Percentiles rank a stretch among this genome's conserved stretches.
Evolutionary conservation across 2,329 filamentous ascomycete species (phyloP).

Genomic region (Paraconiothyrium brasiliense): DNA sequence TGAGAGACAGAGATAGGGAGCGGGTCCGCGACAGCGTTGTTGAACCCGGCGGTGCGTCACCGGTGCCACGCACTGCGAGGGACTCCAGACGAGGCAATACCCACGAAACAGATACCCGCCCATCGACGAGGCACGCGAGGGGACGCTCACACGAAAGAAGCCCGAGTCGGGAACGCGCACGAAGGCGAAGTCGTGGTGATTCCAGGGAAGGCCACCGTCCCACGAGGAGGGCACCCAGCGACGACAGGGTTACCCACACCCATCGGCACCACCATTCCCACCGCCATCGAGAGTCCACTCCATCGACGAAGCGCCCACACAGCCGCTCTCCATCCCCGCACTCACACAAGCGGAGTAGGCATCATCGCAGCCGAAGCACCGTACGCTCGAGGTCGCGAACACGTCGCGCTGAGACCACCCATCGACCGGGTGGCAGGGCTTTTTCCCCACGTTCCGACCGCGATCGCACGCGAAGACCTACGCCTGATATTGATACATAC

Average conservation of each 20-base stretch:
- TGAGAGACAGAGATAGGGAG: conserved; percentile 45
- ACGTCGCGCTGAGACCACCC: conserved; percentile 42
- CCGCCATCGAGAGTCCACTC: conserved; percentile 45
- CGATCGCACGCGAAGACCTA: conserved; percentile 45
- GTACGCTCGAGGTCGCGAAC: conserved; percentile 47
- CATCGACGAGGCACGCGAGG: conserved; percentile 38
- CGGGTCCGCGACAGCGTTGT: conserved; percentile 36
- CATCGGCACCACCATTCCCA: conserved; percentile 45
- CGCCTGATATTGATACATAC: conserved; percentile 50
- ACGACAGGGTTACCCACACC: conserved; percentile 46
- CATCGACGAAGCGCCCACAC: conserved; percentile 51
- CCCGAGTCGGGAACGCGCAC: conserved; percentile 42
- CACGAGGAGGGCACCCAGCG: conserved; percentile 47
- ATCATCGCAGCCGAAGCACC: conserved; percentile 46
- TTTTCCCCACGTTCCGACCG: conserved; percentile 47
- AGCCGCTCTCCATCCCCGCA: conserved; percentile 49
- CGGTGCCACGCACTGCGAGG: conserved; percentile 47
- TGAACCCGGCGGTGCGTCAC: conserved; percentile 47
- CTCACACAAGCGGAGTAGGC: conserved; percentile 45
- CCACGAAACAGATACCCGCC: conserved; percentile 38
- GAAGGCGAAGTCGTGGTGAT: conserved; percentile 42
- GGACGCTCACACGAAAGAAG: conserved; percentile 46
- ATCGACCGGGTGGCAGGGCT: conserved; percentile 38
- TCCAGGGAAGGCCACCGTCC: conserved; percentile 49
- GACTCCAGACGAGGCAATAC: conserved; percentile 40